Conservation (phyloP, 2,329 filamentous ascomycete genomes). For the Fusarium cyanostomum region DNA sequence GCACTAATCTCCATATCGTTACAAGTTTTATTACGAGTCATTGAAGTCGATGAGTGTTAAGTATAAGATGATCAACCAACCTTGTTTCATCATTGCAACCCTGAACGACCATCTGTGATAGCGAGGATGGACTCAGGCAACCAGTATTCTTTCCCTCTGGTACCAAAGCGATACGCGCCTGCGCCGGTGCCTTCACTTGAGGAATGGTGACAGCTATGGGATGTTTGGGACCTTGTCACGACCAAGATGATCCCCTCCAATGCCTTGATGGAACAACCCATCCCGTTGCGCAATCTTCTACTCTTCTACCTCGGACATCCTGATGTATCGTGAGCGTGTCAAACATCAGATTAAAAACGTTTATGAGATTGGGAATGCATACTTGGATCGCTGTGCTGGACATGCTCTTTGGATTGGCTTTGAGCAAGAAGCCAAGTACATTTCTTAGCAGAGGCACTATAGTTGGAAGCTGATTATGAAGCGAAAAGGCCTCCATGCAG, state of each 20-base stretch:
- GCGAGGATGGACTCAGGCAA: too few species aligned
- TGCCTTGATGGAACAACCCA: slow-evolving; percentile 33
- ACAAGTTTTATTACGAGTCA: too few species aligned
- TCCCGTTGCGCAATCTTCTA: slow-evolving; percentile 28
- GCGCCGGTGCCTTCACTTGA: slow-evolving; percentile 16
- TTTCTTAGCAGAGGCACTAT: too few species aligned
- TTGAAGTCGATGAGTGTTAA: too few species aligned
- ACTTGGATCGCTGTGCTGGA: slow-evolving; percentile 2
- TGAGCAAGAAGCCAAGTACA: slow-evolving; percentile 18
- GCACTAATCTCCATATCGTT: too few species aligned
- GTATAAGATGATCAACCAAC: too few species aligned
- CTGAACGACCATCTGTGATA: too few species aligned
- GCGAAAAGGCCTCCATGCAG: slow-evolving; percentile 12
- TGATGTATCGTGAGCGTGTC: slow-evolving; percentile 19
- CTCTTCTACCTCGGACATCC: slow-evolving; percentile 9
- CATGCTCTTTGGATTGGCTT: slow-evolving; percentile 31
- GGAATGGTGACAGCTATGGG: slow-evolving; percentile 32
- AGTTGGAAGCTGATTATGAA: not conserved
- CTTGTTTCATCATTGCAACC: too few species aligned
- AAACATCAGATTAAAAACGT: slow-evolving; percentile 4
- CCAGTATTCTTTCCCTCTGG: slow-evolving; percentile 35
- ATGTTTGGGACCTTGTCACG: slow-evolving; percentile 27
- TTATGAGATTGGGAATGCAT: not conserved
- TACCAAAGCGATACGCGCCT: slow-evolving; percentile 15
- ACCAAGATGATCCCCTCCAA: slow-evolving; percentile 20